Base-by-base conservation (phyloP, 2,329 filamentous ascomycete species). In the Magnaporthiopsis incrustans region DNA sequence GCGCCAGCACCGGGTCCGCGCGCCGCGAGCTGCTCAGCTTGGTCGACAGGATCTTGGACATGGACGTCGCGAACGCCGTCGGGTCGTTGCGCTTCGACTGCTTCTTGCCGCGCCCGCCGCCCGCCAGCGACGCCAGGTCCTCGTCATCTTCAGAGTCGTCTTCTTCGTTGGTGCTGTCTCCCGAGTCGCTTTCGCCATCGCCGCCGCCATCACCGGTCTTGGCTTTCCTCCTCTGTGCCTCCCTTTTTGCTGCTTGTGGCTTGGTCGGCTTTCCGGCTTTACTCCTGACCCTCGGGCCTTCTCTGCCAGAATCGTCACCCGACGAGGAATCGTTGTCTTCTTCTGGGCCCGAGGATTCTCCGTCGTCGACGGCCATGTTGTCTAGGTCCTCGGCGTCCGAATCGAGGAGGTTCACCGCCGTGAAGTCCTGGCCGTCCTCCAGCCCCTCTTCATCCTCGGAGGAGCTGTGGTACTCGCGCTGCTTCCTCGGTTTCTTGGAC, bases 31-130 rank as follows among this genome's bases (percentile, higher is more conserved):
- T 87, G 1, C 92, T 89, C 12, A 98, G 82, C 77, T 98, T 98
- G 61, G 92, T 94, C 64, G 87, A 88, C 59, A 99, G 83, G 73
- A 99, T 97, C 76, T 95, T 96, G 69, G 90, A 89, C 71, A 99
- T 92, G 62, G 92, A 97, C 1, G 89, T 96, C 30, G 94, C 91
- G 75, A 99, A 98, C 63, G 91, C 92, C 67, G 84, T 81, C 3
- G 95, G 93, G 76, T 99, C 94, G 77, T 97, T 96, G 73, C 93
- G 89, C 78, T 98, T 98, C 18, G 88, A 86, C 71, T 86, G 89
- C 53, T 72, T 72, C 67, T 77, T 77, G 32, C 71, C 74, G 57
- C 73, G 72, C 62, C 78, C 77, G 65, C 78, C 77, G 65, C 60
- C 60, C 18, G 50, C 26, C 35, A 33, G 72, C 74, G 60, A 76